Evolutionary conservation across 2,329 filamentous ascomycete genomes (phyloP), one percentile per base, ranked within the genome.

Genomic region (Trichophaea hybrida): DNA sequence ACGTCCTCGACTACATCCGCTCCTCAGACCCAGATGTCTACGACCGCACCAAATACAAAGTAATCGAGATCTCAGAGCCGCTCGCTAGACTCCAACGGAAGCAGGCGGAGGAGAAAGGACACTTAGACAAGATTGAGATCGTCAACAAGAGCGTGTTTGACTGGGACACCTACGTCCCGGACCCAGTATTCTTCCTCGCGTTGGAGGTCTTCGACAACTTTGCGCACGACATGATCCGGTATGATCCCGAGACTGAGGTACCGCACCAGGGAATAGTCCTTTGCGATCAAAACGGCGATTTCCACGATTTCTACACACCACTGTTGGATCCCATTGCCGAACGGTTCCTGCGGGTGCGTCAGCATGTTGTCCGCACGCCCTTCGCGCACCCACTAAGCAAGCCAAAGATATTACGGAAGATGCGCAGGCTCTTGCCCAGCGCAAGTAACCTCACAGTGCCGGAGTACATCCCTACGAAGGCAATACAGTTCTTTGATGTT

Each of bases 141-240:
- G 84, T 97, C 73, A 96, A 97, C 74, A 81, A 83, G 67, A 94
- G 87, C 69, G 86, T 98, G 70, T 97, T 98, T 70, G 88, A 95
- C 72, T 98, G 93, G 91, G 76, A 85, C 65, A 80, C 81, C 51
- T 87, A 86, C 66, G 87, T 96, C n/a, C 85, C 88, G 6, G 86
- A 85, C 2, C 93, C 91, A 0, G 97, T 93, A 75, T 98, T 94
- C 77, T 97, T 98, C 77, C 80, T 98, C 46, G 93, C 91, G 49
- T 85, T 98, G 73, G 93, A 98, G 74, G 93, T 98, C 66, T 95
- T 96, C 70, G 93, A 98, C 76, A 98, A 98, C 74, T 97, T 98
- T 71, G 84, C 88, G 38, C 94, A 98, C 75, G 93, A 98, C 74
- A 80, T 84, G 61, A 82, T 98, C 63, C 90, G 94, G 64, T 98